phyloP scores from a whole-genome alignment of 164 flowering plant species.

The Piper betle region DNA sequence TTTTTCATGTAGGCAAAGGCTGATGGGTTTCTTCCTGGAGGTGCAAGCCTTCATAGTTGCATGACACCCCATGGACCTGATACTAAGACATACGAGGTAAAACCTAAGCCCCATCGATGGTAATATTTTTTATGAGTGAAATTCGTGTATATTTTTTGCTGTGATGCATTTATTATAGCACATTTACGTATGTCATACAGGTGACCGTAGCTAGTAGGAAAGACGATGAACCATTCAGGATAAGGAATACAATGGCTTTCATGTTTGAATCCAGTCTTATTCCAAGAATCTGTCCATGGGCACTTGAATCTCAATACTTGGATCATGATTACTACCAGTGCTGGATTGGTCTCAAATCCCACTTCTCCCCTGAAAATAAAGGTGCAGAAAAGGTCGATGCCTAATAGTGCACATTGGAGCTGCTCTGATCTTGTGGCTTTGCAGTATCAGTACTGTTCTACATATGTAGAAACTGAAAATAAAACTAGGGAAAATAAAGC shows the following conservation, averaged over 20 bases:
- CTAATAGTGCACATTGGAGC: too few species aligned
- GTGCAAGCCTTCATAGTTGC: conserved; percentile 94
- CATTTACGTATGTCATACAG: conserved; percentile 23
- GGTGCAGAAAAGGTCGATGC: too few species aligned
- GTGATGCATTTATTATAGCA: too few species aligned
- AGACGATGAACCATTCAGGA: conserved; percentile 49
- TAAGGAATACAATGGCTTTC: conserved; percentile 71
- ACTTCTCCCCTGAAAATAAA: conserved; percentile 29
- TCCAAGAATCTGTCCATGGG: conserved; percentile 76
- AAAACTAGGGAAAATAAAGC: too few species aligned
- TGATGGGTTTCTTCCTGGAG: conserved; percentile 92
- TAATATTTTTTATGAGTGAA: not conserved
- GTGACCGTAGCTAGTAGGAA: conserved; percentile 50
- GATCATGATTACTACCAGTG: conserved; percentile 84
- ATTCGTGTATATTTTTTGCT: too few species aligned
- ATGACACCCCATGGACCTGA: conserved; percentile 99
- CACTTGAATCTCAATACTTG: conserved; percentile 60
- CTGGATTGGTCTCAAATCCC: conserved; percentile 84
- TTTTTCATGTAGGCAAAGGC: conserved; percentile 58
- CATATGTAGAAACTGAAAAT: too few species aligned
- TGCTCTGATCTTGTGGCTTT: too few species aligned
- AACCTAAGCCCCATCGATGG: too few species aligned
- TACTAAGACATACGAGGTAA: conserved; percentile 85
- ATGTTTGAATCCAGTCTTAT: conserved; percentile 93
- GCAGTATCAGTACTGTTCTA: too few species aligned